Base-by-base conservation (phyloP, 352 stramenopile species). In the Phytophthora tubulina region DNA sequence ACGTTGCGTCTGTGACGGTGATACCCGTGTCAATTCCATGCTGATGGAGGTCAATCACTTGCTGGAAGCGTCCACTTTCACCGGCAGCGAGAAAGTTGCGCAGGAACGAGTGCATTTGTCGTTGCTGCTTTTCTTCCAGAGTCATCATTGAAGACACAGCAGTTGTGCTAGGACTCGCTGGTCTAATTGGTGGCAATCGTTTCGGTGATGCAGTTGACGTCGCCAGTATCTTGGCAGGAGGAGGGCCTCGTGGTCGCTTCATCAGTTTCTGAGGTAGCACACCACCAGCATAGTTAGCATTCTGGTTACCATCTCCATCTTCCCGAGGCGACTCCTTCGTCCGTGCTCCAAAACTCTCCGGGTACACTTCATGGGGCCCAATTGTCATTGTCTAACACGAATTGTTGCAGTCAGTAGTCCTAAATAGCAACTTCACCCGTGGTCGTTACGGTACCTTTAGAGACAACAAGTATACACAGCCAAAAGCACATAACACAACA, bases 1-100 rank as follows among this genome's bases (percentile, higher is more conserved):
- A 67, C 6, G 89, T 96, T 4, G 91, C 89, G 72, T 98, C 94
- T 8, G 92, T 97, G 30, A 98, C 85, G 1, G 82, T 78, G 39
- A 92, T 81, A 11, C 92, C 91, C 2, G 89, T 90, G 75, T 98
- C 94, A 14, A 96, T 67, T 21, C 84, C 90, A 73, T 98, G 94
- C 66, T 95, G 79, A 6, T 83, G 76, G 15, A 98, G 79, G 70
- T 98, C 91, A 45, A 97, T 84, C 31, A 92, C 75, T 30, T 79
- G 73, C 45, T 89, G 76, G 63, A 96, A 93, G n/a, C 59, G 75
- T 35, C 90, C 90, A 45, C 67, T 75, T 27, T 79, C 75, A 58
- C 95, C 90, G 30, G 94, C 80, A 14, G 87, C 79, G 17, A 98
- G 73, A 61, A 98, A 98, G 62, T 98, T 97, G n/a, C 87, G 82